Evolutionary conservation across 768 basidiomycete species (phyloP), one percentile per base, ranked within the genome.

Genomic region (Hericium coralloides): DNA sequence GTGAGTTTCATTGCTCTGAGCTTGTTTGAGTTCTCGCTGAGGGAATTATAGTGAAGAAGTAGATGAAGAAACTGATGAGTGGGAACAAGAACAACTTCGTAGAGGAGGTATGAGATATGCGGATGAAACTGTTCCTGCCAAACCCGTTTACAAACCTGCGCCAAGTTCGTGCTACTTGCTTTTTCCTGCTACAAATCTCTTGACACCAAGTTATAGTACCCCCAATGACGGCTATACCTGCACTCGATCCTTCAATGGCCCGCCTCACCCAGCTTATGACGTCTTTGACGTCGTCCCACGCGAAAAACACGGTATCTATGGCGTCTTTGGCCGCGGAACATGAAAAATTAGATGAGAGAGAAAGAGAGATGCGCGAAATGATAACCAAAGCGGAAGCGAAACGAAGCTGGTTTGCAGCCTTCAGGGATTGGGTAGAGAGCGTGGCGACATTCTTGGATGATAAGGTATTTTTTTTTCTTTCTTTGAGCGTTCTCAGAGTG

Each of bases 361-460:
- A 92, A 67, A 73, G 71, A 18, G 87, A 90, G 60, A 77, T 94
- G 73, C 79, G 90, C 17, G 77, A 80, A 23, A 82, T 92, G 79
- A 82, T 94, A 6, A 77, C 77, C 37, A 76, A 74, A 55, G 86
- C 91, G 0, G 92, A 92, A 66, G 78, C 73, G 48, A 92, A 93
- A 70, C 74, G 89, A 50, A 82, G 82, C 17, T 94, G 92, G 91
- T 92, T 93, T 63, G 73, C 72, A 12, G 79, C 79, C 52, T 89
- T 94, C 72, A 78, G 74, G 54, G 87, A 90, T 38, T 91, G 89
- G 86, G 70, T 91, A 0, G 92, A 93, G 68, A 81, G 80, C 58
- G 80, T 93, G 7, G 92, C 88, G 4, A 79, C 79, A n/a, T 93
- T 94, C 68, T 73, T 94, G 18, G 92, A 94, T 64, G 88, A 89